Evolutionary conservation across 208 protist genomes (phyloP).

Genomic region (Herpetomonas samuelpessoai): DNA sequence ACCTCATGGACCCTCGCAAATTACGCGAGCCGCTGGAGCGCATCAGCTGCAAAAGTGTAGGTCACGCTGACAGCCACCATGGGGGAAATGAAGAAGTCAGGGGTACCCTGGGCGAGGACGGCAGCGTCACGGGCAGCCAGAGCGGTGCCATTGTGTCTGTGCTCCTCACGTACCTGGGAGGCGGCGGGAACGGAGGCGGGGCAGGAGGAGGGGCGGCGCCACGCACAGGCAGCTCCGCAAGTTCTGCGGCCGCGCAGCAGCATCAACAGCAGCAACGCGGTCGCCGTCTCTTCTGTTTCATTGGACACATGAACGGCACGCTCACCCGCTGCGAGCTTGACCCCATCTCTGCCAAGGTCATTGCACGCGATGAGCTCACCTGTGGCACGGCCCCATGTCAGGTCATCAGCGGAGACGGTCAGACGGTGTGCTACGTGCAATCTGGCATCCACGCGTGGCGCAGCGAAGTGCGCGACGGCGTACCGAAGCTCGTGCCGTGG

Average conservation of each 20-base stretch:
- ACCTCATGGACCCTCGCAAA: conserved; percentile 54
- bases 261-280: conserved; percentile 8
- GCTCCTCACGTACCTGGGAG: conserved; percentile 67
- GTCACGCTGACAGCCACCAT: background rate
- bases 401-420: conserved; percentile 64
- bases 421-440: conserved; percentile 67
- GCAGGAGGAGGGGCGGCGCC: conserved; percentile 5
- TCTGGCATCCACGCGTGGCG: conserved; percentile 70
- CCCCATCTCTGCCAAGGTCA: conserved; percentile 47
- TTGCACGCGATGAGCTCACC: conserved; percentile 35
- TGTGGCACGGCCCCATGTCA: conserved; percentile 64
- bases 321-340: conserved; percentile 72
- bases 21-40: conserved; percentile 68
- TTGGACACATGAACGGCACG: conserved; percentile 70
- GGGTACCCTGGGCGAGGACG: background rate
- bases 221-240: background rate
- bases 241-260: conserved; percentile 1
- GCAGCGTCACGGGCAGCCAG: background rate
- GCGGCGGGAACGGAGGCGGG: conserved; percentile 5
- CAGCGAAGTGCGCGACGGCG: conserved; percentile 50
- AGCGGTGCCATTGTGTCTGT: conserved; percentile 52
- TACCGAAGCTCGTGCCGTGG: conserved; percentile 67
- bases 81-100: conserved; percentile 4
- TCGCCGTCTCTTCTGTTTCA: conserved; percentile 59
- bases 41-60: conserved; percentile 29